Evolutionary conservation across 108 stramenopile species (phyloP).

Genomic region (Nitzschia sp.): DNA sequence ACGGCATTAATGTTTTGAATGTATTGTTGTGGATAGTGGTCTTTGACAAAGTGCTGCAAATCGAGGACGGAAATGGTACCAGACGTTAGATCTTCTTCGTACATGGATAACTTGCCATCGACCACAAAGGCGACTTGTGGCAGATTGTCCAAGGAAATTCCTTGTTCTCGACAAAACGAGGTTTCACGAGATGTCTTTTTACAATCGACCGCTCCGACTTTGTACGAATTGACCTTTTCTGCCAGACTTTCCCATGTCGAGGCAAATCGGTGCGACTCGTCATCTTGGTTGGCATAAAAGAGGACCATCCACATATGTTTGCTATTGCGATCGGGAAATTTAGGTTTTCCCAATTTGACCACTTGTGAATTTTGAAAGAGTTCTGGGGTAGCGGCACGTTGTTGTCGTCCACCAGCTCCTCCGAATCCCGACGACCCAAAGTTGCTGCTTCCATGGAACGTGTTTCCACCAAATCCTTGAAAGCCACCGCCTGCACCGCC

Average conservation of each 20-base stretch:
- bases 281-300: conserved; percentile 53
- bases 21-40: conserved; percentile 50
- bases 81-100: conserved; percentile 11
- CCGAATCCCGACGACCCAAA: neutral
- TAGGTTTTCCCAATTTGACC: conserved; percentile 61
- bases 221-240: conserved; percentile 59
- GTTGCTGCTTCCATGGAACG: too few relatives aligned
- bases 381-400: conserved; percentile 32
- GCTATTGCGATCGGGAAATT: conserved; percentile 63
- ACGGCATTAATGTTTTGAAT: conserved; percentile 68
- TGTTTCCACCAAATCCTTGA: conserved; percentile 24
- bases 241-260: conserved; percentile 39
- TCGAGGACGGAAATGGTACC: conserved; percentile 32
- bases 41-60: conserved; percentile 62
- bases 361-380: conserved; percentile 59
- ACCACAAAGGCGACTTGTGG: conserved; percentile 66
- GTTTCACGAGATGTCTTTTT: conserved; percentile 31
- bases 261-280: conserved; percentile 32
- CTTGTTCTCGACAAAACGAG: conserved; percentile 54
- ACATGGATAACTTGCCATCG: conserved; percentile 47
- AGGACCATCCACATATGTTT: conserved; percentile 75
- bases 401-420: conserved; percentile 28
- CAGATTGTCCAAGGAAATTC: conserved; percentile 36
- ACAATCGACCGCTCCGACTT: conserved; percentile 82
- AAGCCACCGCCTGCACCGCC: conserved; percentile 38